Conservation (phyloP, 106 monocot genomes). For the Dendrobium catenatum region DNA sequence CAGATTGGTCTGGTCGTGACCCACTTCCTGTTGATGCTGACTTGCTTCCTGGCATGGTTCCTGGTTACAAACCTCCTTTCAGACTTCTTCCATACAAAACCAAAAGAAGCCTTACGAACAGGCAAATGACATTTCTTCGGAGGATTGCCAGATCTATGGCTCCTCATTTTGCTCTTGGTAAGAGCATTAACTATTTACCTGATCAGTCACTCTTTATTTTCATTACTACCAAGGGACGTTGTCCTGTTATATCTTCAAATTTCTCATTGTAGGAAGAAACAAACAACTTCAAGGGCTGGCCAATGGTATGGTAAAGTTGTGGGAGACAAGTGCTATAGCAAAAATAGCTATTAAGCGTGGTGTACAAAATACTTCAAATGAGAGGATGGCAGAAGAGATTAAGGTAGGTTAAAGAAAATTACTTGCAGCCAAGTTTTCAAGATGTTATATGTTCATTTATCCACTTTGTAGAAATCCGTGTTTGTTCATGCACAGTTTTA, state of each 20-base stretch:
- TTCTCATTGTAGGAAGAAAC: conserved; percentile 63
- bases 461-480: too few relatives aligned
- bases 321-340: conserved; percentile 89
- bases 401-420: conserved; percentile 35
- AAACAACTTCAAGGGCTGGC: conserved; percentile 86
- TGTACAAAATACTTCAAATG: conserved; percentile 74
- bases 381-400: conserved; percentile 95
- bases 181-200: conserved; percentile 3
- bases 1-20: conserved; percentile 74
- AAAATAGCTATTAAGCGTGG: conserved; percentile 97
- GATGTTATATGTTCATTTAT: too few relatives aligned
- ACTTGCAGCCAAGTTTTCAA: not conserved
- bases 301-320: conserved; percentile 80
- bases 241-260: not conserved
- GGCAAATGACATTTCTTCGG: conserved; percentile 75
- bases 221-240: not conserved
- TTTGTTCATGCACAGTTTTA: too few relatives aligned
- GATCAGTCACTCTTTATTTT: not conserved
- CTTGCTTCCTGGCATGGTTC: conserved; percentile 63
- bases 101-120: conserved; percentile 36
- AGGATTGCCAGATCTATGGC: conserved; percentile 72
- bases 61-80: conserved; percentile 74
- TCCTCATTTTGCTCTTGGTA: conserved; percentile 96
- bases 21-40: conserved; percentile 97
- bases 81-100: conserved; percentile 73